phyloP scores from a whole-genome alignment of 345 rosid species.

The thale cress (Arabidopsis thaliana) region DNA sequence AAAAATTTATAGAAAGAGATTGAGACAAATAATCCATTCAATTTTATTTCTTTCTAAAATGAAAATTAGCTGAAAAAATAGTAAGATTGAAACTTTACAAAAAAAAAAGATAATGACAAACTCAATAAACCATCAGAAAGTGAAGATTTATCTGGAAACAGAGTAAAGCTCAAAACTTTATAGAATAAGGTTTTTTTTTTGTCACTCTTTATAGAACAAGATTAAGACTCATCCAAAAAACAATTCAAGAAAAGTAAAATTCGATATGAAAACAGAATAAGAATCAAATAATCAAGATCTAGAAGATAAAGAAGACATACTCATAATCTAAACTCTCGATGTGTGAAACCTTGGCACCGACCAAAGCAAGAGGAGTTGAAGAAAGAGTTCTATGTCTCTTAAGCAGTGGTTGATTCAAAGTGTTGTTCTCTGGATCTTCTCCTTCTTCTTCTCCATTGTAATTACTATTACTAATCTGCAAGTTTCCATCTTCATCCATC shows the following conservation, averaged over 20 bases:
- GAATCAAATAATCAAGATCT: neutral
- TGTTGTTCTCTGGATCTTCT: slow-evolving; percentile 45
- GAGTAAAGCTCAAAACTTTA: neutral
- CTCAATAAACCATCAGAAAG: neutral
- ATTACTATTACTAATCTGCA: slow-evolving; percentile 41
- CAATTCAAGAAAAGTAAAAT: no score
- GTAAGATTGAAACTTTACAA: neutral
- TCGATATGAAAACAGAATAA: no score
- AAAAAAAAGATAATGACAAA: neutral
- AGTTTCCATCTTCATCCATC: slow-evolving; percentile 47
- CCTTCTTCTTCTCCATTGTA: slow-evolving; percentile 45
- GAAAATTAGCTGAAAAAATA: neutral
- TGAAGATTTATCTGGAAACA: neutral
- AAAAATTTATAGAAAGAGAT: neutral
- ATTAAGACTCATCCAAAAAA: no score
- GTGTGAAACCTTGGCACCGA: slow-evolving; percentile 87
- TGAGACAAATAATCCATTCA: neutral
- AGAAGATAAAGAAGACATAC: slow-evolving; percentile 49
- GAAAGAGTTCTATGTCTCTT: slow-evolving; percentile 79
- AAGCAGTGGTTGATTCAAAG: slow-evolving; percentile 69
- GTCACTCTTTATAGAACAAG: no score
- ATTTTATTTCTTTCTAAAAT: neutral
- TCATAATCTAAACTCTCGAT: slow-evolving; percentile 94
- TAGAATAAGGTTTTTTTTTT: no score
- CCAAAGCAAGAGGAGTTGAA: slow-evolving; percentile 79